These are phyloP conservation scores for Dalbergia cochinchinensis DNA, from an alignment of 306 rosid species.

Conservation along the genomic window DNA sequence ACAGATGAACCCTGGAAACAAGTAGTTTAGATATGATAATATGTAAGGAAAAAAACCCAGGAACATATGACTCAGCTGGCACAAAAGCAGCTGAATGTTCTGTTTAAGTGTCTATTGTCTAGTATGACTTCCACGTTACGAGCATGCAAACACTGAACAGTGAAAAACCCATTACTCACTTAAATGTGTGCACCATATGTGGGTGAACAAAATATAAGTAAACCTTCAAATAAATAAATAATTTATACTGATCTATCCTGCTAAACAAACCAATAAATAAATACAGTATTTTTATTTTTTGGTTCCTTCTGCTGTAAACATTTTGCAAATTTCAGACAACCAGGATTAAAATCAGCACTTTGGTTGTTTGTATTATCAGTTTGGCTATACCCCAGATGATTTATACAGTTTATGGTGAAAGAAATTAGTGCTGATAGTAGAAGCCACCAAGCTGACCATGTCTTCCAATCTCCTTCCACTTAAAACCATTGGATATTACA, in stretches of 20 bases:
- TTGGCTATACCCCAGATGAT: conserved; percentile 10
- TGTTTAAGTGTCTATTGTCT: conserved; percentile 1
- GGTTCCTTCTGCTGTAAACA: not conserved
- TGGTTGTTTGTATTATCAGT: not conserved
- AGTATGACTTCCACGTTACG: conserved; percentile 23
- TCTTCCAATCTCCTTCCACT: conserved; percentile 31
- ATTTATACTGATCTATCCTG: not conserved
- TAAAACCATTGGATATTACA: conserved; percentile 12
- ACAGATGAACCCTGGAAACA: conserved; percentile 64
- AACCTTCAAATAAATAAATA: conserved; percentile 21
- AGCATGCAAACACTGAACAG: conserved; percentile 15
- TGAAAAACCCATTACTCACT: conserved; percentile 15
- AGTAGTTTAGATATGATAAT: conserved; percentile 33
- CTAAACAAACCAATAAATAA: not conserved
- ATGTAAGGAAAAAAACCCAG: conserved; percentile 19
- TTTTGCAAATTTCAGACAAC: conserved; percentile 10
- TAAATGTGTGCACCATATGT: conserved; percentile 12
- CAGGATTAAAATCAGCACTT: not conserved
- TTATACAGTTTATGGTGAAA: not conserved
- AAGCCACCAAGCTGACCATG: conserved; percentile 9
- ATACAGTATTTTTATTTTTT: not conserved
- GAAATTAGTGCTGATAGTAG: not conserved
- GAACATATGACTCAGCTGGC: conserved; percentile 14
- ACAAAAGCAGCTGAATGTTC: conserved; percentile 28
- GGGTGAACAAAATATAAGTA: not conserved